Evolutionary conservation across 345 rosid genomes (phyloP), one percentile per base, ranked within the genome.

Genomic region (Moringa oleifera): DNA sequence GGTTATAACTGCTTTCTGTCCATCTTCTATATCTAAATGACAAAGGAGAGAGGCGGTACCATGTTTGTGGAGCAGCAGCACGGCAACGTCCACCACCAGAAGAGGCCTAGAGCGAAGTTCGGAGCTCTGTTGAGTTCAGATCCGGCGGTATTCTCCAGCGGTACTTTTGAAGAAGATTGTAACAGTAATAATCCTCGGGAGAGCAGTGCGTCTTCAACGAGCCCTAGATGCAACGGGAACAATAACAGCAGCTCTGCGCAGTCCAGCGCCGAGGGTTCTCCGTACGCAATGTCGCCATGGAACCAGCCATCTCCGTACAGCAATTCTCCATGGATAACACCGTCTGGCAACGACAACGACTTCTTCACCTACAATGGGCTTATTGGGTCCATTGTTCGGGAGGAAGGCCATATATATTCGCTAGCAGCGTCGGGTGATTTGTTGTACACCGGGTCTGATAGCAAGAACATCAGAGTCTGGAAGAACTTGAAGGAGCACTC

Each of bases 391-490:
- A 74, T 87, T 22, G 74, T 81, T 7, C 75, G 94, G 0, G 79
- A 82, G 72, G 90, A 80, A 68, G 94, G 94, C 1, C 88, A 87
- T 46, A 70, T 87, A 4, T 87, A 87, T 58, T 87, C 94, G 0
- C 55, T 87, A n/a, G 86, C 94, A 9, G 75, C 94, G 7, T 71
- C 61, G 0, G 83, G 88, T 6, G 78, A 82, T 53, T 75, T 87
- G 61, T 57, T 87, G 3, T 87, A 79, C 67, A 87, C 94, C 0
- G 94, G 94, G 16, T 84, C 94, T 0, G 90, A 82, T 31, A 82
- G 90, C 59, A 84, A 76, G 73, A 87, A 87, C 79, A 79, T 87
- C 23, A 79, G 90, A 0, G 88, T 84, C 0, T 87, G 94, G 94
- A 84, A 73, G 73, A 78, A 84, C 31, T 62, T 84, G 53, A 71